Conservation (phyloP, 306 rosid species). For the Aeschynomene evenia region DNA sequence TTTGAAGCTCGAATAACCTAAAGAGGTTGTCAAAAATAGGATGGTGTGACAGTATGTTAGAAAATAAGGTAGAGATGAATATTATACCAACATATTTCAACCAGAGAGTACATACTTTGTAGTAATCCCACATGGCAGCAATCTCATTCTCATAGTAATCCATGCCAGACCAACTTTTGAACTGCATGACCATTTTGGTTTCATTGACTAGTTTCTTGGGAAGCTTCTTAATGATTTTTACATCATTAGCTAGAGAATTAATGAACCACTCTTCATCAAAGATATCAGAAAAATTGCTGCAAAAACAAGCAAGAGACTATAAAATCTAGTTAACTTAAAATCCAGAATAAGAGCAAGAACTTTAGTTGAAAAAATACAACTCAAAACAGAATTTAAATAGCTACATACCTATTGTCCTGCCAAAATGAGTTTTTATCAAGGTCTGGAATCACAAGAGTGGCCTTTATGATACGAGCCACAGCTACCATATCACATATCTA, state of each 20-base stretch:
- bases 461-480: constrained; percentile 85
- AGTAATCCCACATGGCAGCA: constrained; percentile 67
- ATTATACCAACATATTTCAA: constrained; percentile 18
- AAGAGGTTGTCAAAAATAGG: constrained; percentile 6
- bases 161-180: constrained; percentile 92
- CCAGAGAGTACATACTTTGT: constrained; percentile 46
- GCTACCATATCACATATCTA: constrained; percentile 99
- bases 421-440: constrained; percentile 92
- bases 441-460: constrained; percentile 92
- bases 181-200: constrained; percentile 58
- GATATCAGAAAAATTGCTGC: constrained; percentile 86
- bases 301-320: constrained; percentile 25
- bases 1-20: constrained; percentile 93
- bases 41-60: constrained; percentile 21
- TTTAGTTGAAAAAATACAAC: not conserved
- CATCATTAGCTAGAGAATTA: constrained; percentile 70
- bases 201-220: constrained; percentile 54
- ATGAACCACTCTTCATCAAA: constrained; percentile 84
- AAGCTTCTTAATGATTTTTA: constrained; percentile 68
- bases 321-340: constrained; percentile 24
- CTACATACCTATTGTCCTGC: constrained; percentile 94
- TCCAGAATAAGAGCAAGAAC: constrained; percentile 8
- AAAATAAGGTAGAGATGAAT: constrained; percentile 10
- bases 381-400: constrained; percentile 3
- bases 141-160: constrained; percentile 82